Evolutionary conservation across 768 basidiomycete genomes (phyloP).

Genomic region (Leccinum variicolor): DNA sequence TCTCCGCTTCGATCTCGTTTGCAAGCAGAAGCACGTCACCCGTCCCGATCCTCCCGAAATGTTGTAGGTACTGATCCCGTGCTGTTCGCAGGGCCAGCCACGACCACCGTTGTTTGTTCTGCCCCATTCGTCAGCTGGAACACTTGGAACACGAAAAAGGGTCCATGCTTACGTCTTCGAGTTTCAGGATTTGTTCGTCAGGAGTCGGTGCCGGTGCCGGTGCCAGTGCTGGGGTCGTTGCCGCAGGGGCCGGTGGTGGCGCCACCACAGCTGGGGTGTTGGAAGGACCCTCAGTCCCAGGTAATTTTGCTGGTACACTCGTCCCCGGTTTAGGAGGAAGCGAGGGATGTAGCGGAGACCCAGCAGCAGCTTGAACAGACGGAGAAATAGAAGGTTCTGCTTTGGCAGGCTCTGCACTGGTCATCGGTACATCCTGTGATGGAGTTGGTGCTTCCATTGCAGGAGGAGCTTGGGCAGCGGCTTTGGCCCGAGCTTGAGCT

Average conservation of each 20-base stretch:
- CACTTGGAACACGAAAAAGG: neutral
- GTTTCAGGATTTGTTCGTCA: constrained; percentile 52
- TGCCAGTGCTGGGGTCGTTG: constrained; percentile 13
- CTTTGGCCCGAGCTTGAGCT: constrained; percentile 42
- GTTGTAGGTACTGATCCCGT: constrained; percentile 67
- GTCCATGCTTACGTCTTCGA: constrained; percentile 53
- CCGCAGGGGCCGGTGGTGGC: constrained; percentile 8
- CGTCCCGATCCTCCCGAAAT: constrained; percentile 80
- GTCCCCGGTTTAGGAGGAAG: constrained; percentile 68
- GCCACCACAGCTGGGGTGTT: constrained; percentile 16
- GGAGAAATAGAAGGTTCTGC: constrained; percentile 9
- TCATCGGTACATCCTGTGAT: constrained; percentile 17
- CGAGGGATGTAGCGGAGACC: constrained; percentile 61
- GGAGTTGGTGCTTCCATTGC: constrained; percentile 19
- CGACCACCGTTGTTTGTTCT: constrained; percentile 76
- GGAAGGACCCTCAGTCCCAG: constrained; percentile 33
- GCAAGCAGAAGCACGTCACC: constrained; percentile 60
- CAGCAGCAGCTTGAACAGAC: constrained; percentile 14
- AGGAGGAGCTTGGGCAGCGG: constrained; percentile 21
- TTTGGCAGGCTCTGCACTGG: constrained; percentile 18
- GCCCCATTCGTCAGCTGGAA: constrained; percentile 12
- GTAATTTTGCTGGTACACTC: constrained; percentile 27
- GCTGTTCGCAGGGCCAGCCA: constrained; percentile 81
- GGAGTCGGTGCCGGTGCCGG: constrained; percentile 28
- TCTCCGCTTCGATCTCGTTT: constrained; percentile 35